Conservation (phyloP, 2,329 filamentous ascomycete genomes). For the Purpureocillium lavendulum region DNA sequence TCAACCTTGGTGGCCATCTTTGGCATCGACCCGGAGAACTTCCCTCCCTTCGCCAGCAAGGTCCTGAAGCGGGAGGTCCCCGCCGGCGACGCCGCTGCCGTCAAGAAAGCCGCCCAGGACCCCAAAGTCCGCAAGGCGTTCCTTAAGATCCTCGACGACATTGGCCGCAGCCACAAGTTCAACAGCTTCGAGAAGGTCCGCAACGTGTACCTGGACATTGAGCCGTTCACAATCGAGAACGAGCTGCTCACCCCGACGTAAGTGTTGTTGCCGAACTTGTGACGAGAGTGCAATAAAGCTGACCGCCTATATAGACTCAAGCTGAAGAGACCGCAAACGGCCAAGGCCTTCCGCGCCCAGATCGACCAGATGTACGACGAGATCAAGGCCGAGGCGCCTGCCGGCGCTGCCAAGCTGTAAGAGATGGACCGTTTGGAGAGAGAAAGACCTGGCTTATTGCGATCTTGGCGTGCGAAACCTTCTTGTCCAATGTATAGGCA, state of each 20-base stretch:
- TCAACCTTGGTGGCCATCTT: slow-evolving; percentile 79
- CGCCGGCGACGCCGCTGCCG: slow-evolving; percentile 54
- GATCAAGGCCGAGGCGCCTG: slow-evolving; percentile 29
- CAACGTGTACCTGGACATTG: slow-evolving; percentile 65
- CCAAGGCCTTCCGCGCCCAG: slow-evolving; percentile 41
- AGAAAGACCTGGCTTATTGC: too few species aligned
- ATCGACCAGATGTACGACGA: slow-evolving; percentile 51
- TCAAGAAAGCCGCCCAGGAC: slow-evolving; percentile 60
- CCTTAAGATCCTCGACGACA: slow-evolving; percentile 67
- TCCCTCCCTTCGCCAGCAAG: slow-evolving; percentile 72
- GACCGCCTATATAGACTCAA: slow-evolving; percentile 37
- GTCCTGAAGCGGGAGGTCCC: slow-evolving; percentile 61
- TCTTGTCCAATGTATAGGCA: too few species aligned
- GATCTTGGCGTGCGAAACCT: too few species aligned
- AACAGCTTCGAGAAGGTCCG: slow-evolving; percentile 82
- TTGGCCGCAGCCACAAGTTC: slow-evolving; percentile 78
- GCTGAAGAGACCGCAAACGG: slow-evolving; percentile 49
- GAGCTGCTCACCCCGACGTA: slow-evolving; percentile 83
- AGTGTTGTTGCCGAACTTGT: slow-evolving; percentile 28
- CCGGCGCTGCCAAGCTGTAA: slow-evolving; percentile 37
- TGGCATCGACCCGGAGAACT: slow-evolving; percentile 76
- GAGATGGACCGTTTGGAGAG: too few species aligned
- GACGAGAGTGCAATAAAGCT: slow-evolving; percentile 4
- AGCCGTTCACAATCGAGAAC: slow-evolving; percentile 91
- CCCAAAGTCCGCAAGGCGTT: slow-evolving; percentile 66